These are phyloP conservation scores for Misopates orontium DNA, from an alignment of 257 asterid genomes.

Conservation along the genomic window DNA sequence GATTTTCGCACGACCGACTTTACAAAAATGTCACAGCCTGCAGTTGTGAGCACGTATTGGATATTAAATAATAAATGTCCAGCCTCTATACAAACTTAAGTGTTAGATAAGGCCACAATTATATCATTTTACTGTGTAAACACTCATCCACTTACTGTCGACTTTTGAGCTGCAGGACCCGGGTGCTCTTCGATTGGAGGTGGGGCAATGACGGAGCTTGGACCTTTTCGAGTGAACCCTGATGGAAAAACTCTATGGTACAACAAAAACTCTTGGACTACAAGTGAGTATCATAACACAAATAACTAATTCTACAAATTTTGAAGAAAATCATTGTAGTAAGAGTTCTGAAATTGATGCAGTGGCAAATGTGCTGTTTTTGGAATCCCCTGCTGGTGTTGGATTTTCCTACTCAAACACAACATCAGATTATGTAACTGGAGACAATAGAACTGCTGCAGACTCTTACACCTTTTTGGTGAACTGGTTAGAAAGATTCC, in stretches of 20 bases:
- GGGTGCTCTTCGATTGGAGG: constrained; percentile 78
- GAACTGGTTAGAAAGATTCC: constrained; percentile 73
- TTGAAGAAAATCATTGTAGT: background rate
- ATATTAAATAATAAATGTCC: too few species aligned
- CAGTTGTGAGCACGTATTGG: too few species aligned
- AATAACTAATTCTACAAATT: background rate
- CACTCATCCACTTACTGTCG: too few species aligned
- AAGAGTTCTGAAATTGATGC: constrained; percentile 25
- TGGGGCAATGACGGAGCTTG: constrained; percentile 68
- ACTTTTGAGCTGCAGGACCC: constrained; percentile 47
- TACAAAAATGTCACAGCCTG: too few species aligned
- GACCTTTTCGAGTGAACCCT: constrained; percentile 63
- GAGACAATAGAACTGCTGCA: constrained; percentile 52
- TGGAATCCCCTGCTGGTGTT: constrained; percentile 82
- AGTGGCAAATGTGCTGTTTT: constrained; percentile 68
- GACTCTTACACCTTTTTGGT: constrained; percentile 57
- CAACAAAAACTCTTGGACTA: constrained; percentile 64
- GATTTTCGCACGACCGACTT: too few species aligned
- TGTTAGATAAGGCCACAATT: too few species aligned
- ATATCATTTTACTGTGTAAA: too few species aligned
- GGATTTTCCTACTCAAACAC: constrained; percentile 74
- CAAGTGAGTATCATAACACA: constrained; percentile 29
- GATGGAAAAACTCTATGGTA: constrained; percentile 59
- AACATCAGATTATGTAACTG: constrained; percentile 52
- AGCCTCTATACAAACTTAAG: too few species aligned